Base-by-base conservation (phyloP, 306 rosid species). In the Pyrus pyrifolia region DNA sequence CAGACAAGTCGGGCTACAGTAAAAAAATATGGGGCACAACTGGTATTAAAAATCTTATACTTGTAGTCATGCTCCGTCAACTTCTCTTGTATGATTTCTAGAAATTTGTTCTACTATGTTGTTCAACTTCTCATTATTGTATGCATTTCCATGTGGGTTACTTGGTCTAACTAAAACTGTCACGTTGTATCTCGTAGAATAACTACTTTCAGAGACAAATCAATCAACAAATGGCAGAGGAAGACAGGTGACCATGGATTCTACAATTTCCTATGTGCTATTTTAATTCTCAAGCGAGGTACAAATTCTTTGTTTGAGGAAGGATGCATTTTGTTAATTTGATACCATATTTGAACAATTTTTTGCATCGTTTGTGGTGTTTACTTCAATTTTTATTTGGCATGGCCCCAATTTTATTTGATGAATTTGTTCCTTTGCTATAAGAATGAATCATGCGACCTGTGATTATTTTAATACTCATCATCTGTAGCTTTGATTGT, bases 151-250 rank as follows among this genome's bases (percentile, higher is more conserved):
- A n/a, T 15, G 1, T 38, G 33, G 33, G 33, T 31, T 31, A 31
- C 33, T 31, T 31, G 33, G 33, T 31, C 33, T 4, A 31, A 31
- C 33, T 31, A 31, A 31, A 31, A 31, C 6, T 31, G 33, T 31
- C 33, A 31, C 33, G 33, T 31, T 31, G 6, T 31, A 31, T 31
- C 33, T 31, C 4, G 33, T 31, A 31, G 33, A 31, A 31, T 31
- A 31, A 1, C 33, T 78, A 29, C 95, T 72, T 94, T 91, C 78
- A 86, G 96, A 74, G 84, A 91, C 86, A 94, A 89, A 77, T 89
- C 94, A 66, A 83, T 90, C 76, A 88, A 94, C 83, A 92, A 87
- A 82, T 92, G 95, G 96, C 97, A 92, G 83, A 91, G 93, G 84
- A 90, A 83, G 89, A 89, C 96, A 89, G 79, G 91, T 90, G 83